Conservation (phyloP, 352 stramenopile genomes). For the Phytopythium montanum region DNA sequence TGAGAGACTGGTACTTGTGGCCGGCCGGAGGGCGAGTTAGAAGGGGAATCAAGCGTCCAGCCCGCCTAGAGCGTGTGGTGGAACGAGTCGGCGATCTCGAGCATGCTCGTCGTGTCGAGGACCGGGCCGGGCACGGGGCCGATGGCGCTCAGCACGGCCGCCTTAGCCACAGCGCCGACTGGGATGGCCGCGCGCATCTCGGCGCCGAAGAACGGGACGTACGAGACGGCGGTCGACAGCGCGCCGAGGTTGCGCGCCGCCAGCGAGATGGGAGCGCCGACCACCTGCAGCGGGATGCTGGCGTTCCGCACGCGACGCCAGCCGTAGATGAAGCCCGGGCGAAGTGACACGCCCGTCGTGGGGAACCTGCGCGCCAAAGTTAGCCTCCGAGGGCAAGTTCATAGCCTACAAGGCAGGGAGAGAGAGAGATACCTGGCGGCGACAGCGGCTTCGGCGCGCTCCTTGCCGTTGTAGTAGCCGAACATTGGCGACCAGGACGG, state of each 20-base stretch:
- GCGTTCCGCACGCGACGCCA: constrained; percentile 59
- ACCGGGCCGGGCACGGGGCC: constrained; percentile 47
- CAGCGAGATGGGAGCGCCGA: constrained; percentile 67
- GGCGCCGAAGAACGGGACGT: constrained; percentile 62
- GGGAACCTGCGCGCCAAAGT: constrained; percentile 43
- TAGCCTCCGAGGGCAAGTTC: background rate
- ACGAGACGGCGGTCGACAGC: constrained; percentile 48
- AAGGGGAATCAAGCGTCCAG: too few species aligned
- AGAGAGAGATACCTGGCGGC: constrained; percentile 27
- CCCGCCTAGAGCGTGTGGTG: constrained; percentile 53
- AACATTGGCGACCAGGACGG: constrained; percentile 75
- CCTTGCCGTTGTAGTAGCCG: constrained; percentile 90
- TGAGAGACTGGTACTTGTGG: background rate
- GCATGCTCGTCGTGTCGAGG: constrained; percentile 71
- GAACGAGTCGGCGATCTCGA: constrained; percentile 73
- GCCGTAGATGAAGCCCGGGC: constrained; percentile 90
- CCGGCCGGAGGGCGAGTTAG: background rate
- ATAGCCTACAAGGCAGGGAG: too few species aligned
- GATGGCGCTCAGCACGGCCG: constrained; percentile 81
- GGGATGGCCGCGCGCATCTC: constrained; percentile 66
- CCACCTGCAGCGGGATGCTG: constrained; percentile 71
- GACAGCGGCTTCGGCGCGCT: constrained; percentile 79
- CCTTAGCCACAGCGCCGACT: constrained; percentile 68
- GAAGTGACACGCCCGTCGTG: constrained; percentile 69
- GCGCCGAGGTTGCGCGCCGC: constrained; percentile 52